Conservation (phyloP, 2,329 filamentous ascomycete genomes). For the Basipetospora chlamydospora region DNA sequence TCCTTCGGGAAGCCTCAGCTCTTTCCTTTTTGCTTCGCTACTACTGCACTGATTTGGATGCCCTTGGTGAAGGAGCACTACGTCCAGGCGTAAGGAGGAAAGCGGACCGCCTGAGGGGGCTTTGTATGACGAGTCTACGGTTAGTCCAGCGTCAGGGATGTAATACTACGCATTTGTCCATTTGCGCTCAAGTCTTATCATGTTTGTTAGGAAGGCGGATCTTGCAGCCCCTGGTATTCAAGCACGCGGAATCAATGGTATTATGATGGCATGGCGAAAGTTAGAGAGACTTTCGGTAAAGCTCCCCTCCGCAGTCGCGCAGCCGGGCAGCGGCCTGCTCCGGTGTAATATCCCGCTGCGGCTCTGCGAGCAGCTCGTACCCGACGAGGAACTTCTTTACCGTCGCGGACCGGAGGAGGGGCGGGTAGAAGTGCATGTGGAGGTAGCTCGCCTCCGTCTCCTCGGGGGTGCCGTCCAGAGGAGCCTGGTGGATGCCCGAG, state of each 20-base stretch:
- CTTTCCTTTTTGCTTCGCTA: slow-evolving; percentile 39
- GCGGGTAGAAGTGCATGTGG: slow-evolving; percentile 96
- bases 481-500: slow-evolving; percentile 92
- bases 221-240: too few species aligned
- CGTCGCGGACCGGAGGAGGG: slow-evolving; percentile 78
- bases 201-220: too few species aligned
- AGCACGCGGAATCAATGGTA: too few species aligned
- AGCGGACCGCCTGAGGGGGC: background rate
- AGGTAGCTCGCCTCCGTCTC: slow-evolving; percentile 82
- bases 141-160: too few species aligned
- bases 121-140: background rate
- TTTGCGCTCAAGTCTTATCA: too few species aligned
- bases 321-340: slow-evolving; percentile 80
- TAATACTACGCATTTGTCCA: too few species aligned
- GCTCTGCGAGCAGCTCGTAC: slow-evolving; percentile 92
- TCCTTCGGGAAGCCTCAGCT: slow-evolving; percentile 42
- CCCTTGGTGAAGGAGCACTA: slow-evolving; percentile 54
- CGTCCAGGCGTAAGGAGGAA: slow-evolving; percentile 24
- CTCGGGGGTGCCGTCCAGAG: slow-evolving; percentile 64
- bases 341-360: slow-evolving; percentile 95
- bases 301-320: slow-evolving; percentile 59
- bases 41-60: slow-evolving; percentile 45
- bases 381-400: slow-evolving; percentile 94
- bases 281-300: slow-evolving; percentile 56
- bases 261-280: too few species aligned